Conservation (phyloP, 176 grass and related monocot species). For the Carex scoparia region DNA sequence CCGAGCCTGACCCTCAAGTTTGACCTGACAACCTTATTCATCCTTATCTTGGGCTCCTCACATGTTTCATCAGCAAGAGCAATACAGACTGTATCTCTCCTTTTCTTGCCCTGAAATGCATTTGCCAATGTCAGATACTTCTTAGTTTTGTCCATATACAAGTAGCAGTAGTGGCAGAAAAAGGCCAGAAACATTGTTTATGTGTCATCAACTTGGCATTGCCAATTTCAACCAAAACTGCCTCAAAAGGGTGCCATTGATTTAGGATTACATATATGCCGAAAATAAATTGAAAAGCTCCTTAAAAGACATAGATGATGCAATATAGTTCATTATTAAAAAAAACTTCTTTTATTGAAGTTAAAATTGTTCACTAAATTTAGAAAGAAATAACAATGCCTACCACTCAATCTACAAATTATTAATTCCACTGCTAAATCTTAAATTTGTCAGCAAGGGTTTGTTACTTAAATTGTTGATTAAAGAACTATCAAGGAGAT, state of each 20-base stretch:
- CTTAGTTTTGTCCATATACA: neutral
- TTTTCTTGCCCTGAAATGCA: slow-evolving; percentile 48
- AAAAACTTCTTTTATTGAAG: neutral
- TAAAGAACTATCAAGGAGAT: neutral
- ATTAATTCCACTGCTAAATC: neutral
- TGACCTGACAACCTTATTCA: slow-evolving; percentile 42
- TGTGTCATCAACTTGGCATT: neutral
- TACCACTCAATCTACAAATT: neutral
- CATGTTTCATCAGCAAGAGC: slow-evolving; percentile 37
- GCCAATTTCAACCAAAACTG: neutral
- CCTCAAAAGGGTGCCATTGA: neutral
- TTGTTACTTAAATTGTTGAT: neutral
- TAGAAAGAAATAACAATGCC: neutral
- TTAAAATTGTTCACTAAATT: neutral
- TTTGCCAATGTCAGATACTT: slow-evolving; percentile 3
- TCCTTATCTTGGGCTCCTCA: slow-evolving; percentile 36
- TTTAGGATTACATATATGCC: neutral
- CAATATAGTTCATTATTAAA: neutral
- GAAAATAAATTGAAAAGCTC: neutral
- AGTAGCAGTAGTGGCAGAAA: neutral
- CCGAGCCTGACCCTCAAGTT: slow-evolving; percentile 54
- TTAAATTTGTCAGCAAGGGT: neutral
- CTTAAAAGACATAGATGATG: neutral
- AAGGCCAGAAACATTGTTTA: neutral
- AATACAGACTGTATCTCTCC: slow-evolving; percentile 51